Conservation (phyloP, 73 alveolate genomes). For the Tetrahymena elliotti region DNA sequence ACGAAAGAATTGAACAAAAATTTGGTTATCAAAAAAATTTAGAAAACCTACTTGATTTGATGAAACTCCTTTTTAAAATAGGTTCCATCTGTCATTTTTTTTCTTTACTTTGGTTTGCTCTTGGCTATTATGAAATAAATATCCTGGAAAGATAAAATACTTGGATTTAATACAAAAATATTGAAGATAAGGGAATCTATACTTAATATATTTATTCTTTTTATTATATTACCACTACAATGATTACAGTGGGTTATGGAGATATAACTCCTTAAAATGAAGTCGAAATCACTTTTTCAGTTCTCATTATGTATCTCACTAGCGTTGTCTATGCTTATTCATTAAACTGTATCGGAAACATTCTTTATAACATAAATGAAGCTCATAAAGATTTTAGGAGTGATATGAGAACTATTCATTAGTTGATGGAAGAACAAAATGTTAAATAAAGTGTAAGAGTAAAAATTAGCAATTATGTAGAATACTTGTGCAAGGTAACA, state of each 20-base stretch:
- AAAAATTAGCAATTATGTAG: background rate
- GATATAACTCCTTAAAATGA: constrained; percentile 22
- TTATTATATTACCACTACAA: constrained; percentile 15
- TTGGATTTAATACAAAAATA: constrained; percentile 8
- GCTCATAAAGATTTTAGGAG: background rate
- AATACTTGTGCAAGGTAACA: background rate
- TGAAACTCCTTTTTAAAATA: background rate
- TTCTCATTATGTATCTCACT: background rate
- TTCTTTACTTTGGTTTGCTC: background rate
- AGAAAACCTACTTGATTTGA: background rate
- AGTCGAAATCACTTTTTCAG: background rate
- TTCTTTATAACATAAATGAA: background rate
- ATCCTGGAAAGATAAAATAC: background rate
- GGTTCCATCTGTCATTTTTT: background rate
- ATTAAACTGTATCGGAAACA: constrained; percentile 18
- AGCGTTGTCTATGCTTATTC: constrained; percentile 31
- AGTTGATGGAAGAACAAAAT: background rate
- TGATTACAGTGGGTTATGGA: constrained; percentile 42
- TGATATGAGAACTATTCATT: background rate
- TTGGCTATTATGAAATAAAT: background rate
- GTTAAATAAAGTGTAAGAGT: background rate
- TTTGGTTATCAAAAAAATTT: background rate
- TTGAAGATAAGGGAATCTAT: background rate
- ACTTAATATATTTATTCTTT: constrained; percentile 6
- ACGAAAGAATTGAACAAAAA: background rate